A percentile compares a stretch with the other conserved stretches of the same genome.
These are phyloP conservation scores for Steccherinum ochraceum DNA, from an alignment of 768 basidiomycete genomes.

Conservation along the genomic window DNA sequence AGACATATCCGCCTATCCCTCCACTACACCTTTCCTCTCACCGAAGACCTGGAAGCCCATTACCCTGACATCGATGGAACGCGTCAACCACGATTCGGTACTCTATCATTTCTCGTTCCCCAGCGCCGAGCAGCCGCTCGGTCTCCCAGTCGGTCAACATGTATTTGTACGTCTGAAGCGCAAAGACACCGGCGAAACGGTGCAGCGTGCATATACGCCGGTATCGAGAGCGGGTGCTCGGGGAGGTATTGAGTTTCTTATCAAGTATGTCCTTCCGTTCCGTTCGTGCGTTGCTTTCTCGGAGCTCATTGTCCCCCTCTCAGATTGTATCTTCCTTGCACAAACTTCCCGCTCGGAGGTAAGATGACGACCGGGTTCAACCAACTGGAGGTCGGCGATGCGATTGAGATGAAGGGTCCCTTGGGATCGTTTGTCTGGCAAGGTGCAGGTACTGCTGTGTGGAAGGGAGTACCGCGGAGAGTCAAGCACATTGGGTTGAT, in stretches of 20 bases:
- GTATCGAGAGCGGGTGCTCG: conserved; percentile 35
- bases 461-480: conserved; percentile 28
- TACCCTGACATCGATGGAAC: conserved; percentile 28
- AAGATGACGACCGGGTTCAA: conserved; percentile 44
- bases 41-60: conserved; percentile 43
- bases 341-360: conserved; percentile 37
- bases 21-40: conserved; percentile 33
- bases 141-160: conserved; percentile 55
- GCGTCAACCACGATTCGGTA: conserved; percentile 42
- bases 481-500: conserved; percentile 44
- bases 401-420: conserved; percentile 53
- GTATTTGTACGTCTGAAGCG: conserved; percentile 42
- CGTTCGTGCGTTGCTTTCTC: not conserved
- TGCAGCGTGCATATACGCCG: conserved; percentile 57
- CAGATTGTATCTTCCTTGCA: conserved; percentile 39
- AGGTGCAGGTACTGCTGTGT: conserved; percentile 31
- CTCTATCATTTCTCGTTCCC: conserved; percentile 45
- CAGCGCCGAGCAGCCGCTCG: conserved; percentile 34
- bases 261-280: conserved; percentile 34
- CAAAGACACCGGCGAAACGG: conserved; percentile 31
- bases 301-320: too few species aligned
- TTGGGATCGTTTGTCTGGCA: conserved; percentile 51
- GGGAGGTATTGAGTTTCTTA: conserved; percentile 46
- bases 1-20: not conserved
- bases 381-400: conserved; percentile 42